Evolutionary conservation across 2,329 filamentous ascomycete genomes (phyloP), one percentile per base, ranked within the genome.

Genomic region (Geosmithia flava): DNA sequence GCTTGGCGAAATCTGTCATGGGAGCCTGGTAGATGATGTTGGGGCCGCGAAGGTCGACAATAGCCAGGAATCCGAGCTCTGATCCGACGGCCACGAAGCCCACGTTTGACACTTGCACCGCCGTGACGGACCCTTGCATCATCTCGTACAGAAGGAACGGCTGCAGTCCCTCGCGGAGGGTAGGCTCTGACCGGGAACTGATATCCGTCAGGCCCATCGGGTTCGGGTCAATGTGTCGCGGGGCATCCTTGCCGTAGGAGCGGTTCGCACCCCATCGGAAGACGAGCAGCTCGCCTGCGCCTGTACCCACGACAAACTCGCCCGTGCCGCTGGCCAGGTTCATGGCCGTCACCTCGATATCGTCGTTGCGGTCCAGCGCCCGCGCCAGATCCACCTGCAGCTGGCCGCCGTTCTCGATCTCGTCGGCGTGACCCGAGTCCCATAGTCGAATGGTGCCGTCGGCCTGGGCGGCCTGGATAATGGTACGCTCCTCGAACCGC

Each of bases 361-460:
- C 78, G 3, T 87, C 80, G 51, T 78, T 84, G n/a, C 87, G 80
- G 47, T 84, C 85, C 4, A 97, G 71, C 2, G 91, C 87, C 53
- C 87, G 78, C 7, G 86, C 84, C 39, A 97, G 72, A 58, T 98
- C 91, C 6, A 95, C 81, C 66, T 98, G 91, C 20, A 97, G 69
- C 47, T 87, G 75, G 3, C 74, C 72, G 13, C 80, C 75, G 57
- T 97, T 97, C 63, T 98, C 93, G 46, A 98, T 85, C 58, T 96
- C 87, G 59, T 98, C 93, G 15, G 81, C 86, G 58, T 95, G 86
- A 0, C 93, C 93, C 19, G 84, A 80, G 64, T 98, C 93, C 89
- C 90, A 98, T 7, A 97, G 71, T 30, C 90, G 76, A n/a, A 98
- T 73, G 0, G 86, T 94, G 47, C 90, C 88, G 64, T 98, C 93